Conservation (phyloP, 192 early-diverging fungal genomes). For the Dissophora ornata region DNA sequence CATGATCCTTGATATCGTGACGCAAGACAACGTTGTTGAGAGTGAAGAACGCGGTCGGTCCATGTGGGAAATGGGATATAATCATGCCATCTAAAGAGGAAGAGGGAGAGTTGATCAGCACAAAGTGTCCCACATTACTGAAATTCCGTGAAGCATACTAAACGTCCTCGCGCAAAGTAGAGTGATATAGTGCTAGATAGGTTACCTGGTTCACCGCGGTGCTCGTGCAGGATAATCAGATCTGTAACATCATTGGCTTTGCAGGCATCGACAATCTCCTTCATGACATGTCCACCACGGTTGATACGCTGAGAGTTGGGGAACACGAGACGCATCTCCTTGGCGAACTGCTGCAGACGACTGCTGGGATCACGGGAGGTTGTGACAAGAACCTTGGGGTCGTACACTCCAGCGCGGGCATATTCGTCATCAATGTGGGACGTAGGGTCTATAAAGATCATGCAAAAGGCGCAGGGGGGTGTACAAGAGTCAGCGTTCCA, state of each 20-base stretch:
- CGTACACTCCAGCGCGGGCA: conserved; percentile 88
- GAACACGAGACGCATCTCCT: conserved; percentile 95
- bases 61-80: conserved; percentile 95
- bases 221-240: conserved; percentile 94
- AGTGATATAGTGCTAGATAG: too few species aligned
- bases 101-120: conserved; percentile 2
- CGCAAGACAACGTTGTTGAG: conserved; percentile 97
- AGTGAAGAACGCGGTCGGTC: conserved; percentile 97
- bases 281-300: conserved; percentile 94
- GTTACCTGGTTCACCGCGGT: conserved; percentile 91
- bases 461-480: background rate
- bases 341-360: conserved; percentile 94
- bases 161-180: too few species aligned
- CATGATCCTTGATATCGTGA: conserved; percentile 96
- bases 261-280: conserved; percentile 97
- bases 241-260: conserved; percentile 94
- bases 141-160: too few species aligned
- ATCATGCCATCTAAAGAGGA: conserved; percentile 84
- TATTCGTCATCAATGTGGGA: conserved; percentile 98
- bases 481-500: too few species aligned
- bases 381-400: conserved; percentile 97
- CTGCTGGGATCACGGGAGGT: conserved; percentile 95
- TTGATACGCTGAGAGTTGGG: conserved; percentile 98
- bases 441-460: conserved; percentile 59
- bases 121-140: too few species aligned